Percentiles rank a stretch among this genome's conserved stretches.
These are phyloP conservation scores for Linnemannia schmuckeri DNA, from an alignment of 192 early-diverging fungal genomes.

Conservation along the genomic window DNA sequence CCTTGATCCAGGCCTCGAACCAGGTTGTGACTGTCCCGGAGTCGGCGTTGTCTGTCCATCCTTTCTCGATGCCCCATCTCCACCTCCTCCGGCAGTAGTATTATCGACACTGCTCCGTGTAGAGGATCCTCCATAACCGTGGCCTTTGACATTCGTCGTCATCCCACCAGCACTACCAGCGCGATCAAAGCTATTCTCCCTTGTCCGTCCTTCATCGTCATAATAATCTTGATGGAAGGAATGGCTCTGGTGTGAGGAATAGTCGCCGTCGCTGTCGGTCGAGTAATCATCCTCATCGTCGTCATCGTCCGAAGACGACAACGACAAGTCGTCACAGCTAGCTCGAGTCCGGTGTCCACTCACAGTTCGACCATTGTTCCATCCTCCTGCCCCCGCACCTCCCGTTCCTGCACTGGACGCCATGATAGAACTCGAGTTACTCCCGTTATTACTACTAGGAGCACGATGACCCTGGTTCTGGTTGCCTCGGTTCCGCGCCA, in stretches of 20 bases:
- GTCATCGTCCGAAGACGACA: constrained; percentile 53
- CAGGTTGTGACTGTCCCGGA: constrained; percentile 15
- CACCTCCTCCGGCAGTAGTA: neutral
- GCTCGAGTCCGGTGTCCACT: constrained; percentile 35
- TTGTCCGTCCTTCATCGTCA: constrained; percentile 2
- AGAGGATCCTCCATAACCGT: neutral
- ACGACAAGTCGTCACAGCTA: constrained; percentile 46
- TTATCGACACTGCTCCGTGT: constrained; percentile 17
- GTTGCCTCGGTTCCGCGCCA: constrained; percentile 1
- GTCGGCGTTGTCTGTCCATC: neutral
- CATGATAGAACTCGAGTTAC: constrained; percentile 36
- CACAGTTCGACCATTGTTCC: constrained; percentile 1
- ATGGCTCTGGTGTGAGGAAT: constrained; percentile 12
- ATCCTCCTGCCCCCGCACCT: neutral
- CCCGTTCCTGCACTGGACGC: neutral
- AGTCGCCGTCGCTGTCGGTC: constrained; percentile 51
- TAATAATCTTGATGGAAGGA: neutral
- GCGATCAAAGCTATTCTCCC: constrained; percentile 42
- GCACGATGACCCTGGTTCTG: constrained; percentile 23
- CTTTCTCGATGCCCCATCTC: neutral
- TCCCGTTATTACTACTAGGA: constrained; percentile 38
- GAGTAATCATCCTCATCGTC: constrained; percentile 51
- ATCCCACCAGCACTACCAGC: neutral
- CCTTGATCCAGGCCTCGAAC: constrained; percentile 8
- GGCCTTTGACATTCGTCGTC: neutral